These are phyloP conservation scores for Penicillium hesseltinei DNA, from an alignment of 2,329 filamentous ascomycete genomes.

Conservation along the genomic window DNA sequence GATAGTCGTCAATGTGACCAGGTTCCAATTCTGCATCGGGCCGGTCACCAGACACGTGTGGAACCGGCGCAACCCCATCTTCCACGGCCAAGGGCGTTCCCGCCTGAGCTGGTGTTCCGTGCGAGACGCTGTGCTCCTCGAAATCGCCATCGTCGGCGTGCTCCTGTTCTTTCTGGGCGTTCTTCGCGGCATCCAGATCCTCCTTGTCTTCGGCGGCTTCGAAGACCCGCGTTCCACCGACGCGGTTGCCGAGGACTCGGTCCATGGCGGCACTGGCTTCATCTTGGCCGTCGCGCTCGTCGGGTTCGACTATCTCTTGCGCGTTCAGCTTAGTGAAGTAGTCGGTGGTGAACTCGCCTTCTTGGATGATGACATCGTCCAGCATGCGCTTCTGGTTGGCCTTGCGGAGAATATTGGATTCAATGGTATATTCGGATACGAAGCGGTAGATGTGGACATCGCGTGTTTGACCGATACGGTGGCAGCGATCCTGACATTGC, in stretches of 20 bases:
- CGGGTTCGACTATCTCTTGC: conserved; percentile 64
- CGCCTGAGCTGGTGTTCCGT: conserved; percentile 35
- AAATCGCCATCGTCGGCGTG: conserved; percentile 85
- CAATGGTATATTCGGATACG: conserved; percentile 89
- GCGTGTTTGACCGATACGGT: conserved; percentile 94
- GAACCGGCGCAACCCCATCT: conserved; percentile 20
- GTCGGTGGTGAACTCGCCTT: conserved; percentile 96
- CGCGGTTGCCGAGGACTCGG: conserved; percentile 70
- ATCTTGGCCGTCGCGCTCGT: conserved; percentile 62
- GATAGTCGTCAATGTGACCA: conserved; percentile 69
- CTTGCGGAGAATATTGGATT: conserved; percentile 95
- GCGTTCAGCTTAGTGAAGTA: conserved; percentile 79
- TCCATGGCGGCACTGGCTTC: conserved; percentile 83
- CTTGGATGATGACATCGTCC: conserved; percentile 97
- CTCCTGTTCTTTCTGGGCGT: conserved; percentile 82
- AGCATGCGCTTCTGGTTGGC: conserved; percentile 97
- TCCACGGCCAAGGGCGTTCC: conserved; percentile 35
- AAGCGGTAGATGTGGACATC: conserved; percentile 98
- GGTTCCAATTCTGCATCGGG: conserved; percentile 49
- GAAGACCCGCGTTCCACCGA: conserved; percentile 68
- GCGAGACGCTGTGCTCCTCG: conserved; percentile 57
- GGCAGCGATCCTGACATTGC: conserved; percentile 95
- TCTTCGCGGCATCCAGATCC: conserved; percentile 81
- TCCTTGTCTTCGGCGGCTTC: conserved; percentile 91
- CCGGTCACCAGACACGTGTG: conserved; percentile 22